Percentiles rank a stretch among this genome's conserved stretches.
Conservation (phyloP, 805 yeast genomes). For the Starmera amethionina region DNA sequence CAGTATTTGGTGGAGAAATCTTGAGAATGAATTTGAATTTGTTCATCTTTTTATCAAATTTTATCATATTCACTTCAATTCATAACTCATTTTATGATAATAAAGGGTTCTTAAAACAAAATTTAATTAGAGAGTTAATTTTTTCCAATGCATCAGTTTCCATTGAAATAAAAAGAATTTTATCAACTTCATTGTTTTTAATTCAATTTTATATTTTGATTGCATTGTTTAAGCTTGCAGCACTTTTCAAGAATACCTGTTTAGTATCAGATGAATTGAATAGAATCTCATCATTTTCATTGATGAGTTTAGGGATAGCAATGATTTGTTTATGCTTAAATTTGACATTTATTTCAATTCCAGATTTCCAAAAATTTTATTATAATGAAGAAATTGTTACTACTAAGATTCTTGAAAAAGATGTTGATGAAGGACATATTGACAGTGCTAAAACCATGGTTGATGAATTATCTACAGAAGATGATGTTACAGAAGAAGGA, state of each 20-base stretch:
- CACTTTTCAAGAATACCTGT: neutral
- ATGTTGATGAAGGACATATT: neutral
- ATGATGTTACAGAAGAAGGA: neutral
- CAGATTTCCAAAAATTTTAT: neutral
- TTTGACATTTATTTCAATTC: neutral
- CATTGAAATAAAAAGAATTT: neutral
- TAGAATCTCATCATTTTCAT: neutral
- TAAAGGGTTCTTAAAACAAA: neutral
- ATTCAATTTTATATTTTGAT: slow-evolving; percentile 1
- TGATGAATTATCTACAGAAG: neutral
- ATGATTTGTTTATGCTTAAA: slow-evolving; percentile 2
- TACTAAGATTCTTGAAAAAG: neutral
- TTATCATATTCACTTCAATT: neutral
- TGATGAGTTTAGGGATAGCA: neutral
- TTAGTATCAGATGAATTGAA: neutral
- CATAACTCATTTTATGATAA: neutral
- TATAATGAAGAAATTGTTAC: neutral
- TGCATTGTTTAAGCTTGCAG: neutral
- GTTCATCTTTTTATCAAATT: neutral
- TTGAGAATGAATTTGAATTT: neutral
- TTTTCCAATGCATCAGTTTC: neutral
- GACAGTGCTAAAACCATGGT: neutral
- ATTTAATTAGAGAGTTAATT: neutral
- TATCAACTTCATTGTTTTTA: neutral
- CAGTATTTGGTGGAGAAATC: neutral